phyloP scores from a whole-genome alignment of 2,329 filamentous ascomycete species.

The Hirsutella thompsonii region DNA sequence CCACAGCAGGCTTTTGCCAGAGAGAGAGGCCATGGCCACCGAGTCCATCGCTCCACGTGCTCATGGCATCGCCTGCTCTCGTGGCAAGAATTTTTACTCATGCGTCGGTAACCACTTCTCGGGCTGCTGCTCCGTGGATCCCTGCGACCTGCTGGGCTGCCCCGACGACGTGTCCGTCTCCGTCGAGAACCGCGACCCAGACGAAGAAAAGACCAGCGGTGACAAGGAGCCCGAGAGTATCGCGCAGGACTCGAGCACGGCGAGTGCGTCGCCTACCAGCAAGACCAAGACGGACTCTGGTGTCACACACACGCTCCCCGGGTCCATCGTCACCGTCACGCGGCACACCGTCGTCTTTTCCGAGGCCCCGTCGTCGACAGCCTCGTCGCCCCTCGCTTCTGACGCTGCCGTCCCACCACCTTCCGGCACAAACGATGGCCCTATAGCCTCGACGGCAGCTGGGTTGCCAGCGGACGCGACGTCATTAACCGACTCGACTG shows the following conservation, averaged over 20 bases:
- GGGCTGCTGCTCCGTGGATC: conserved; percentile 32
- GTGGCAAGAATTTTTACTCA: conserved; percentile 19
- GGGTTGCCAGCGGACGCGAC: neutral
- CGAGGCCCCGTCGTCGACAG: conserved; percentile 10
- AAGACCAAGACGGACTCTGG: conserved; percentile 22
- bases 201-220: neutral
- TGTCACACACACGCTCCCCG: conserved; percentile 22
- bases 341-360: conserved; percentile 19
- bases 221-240: neutral
- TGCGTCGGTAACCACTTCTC: conserved; percentile 23
- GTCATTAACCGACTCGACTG: neutral
- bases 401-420: neutral
- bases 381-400: neutral
- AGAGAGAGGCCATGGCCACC: conserved; percentile 1
- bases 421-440: neutral
- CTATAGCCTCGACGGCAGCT: neutral
- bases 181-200: neutral
- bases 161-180: conserved; percentile 7
- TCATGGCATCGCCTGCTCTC: conserved; percentile 12
- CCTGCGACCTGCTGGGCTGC: conserved; percentile 23
- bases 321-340: conserved; percentile 19
- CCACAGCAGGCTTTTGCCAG: too few species aligned
- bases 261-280: neutral
- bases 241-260: neutral
- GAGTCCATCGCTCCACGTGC: neutral